Base-by-base conservation (phyloP, 1,284 basidiomycete genomes). In the Gymnopus androsaceus region DNA sequence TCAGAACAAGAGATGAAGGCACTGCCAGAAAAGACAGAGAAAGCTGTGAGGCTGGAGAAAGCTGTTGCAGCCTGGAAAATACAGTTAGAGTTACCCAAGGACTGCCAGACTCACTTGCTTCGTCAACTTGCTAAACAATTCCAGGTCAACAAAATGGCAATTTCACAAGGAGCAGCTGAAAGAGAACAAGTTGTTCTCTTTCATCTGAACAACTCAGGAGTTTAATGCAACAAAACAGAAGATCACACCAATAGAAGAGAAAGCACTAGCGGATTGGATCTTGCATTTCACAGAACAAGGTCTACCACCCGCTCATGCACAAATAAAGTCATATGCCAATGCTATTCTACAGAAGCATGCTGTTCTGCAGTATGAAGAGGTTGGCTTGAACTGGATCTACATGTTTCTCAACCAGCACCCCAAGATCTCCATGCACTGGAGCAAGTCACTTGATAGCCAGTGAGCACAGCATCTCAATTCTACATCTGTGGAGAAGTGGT, bases 401-500 rank as follows among this genome's bases (percentile, higher is more conserved):
- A 17, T 31, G 11, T 55, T 55, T n/a, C 37, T 40, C 12, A 14
- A 37, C 4, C 25, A 38, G 14, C 50, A 52, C 38, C 50, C 21
- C 14, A 17, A 44, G 19, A 48, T 64, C 25, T 45, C 59, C 25
- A 57, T 55, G 17, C 57, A 62, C 41, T 62, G 61, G 62, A 56
- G 50, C 25, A 61, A 52, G 27, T 49, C 61, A 8, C 57, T 64
- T 23, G 61, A 59, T 36, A 62, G 52, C 12, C 51, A 64, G 45
- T 44, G 55, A 25, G 62, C 61, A 17, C 21, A 50, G 36, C 42
- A 51, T 23, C 36, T 65, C 30, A 63, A 64, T 51, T 55, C 56
- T 6, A 50, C 54, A 17, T 61, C 57, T 23, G 60, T 65, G 7
- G 54, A 59, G 27, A 41, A 46, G 11, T 66, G 64, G 61, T 60